Conservation (phyloP, 768 basidiomycete genomes). For the Porpolomopsis calyptriformis region DNA sequence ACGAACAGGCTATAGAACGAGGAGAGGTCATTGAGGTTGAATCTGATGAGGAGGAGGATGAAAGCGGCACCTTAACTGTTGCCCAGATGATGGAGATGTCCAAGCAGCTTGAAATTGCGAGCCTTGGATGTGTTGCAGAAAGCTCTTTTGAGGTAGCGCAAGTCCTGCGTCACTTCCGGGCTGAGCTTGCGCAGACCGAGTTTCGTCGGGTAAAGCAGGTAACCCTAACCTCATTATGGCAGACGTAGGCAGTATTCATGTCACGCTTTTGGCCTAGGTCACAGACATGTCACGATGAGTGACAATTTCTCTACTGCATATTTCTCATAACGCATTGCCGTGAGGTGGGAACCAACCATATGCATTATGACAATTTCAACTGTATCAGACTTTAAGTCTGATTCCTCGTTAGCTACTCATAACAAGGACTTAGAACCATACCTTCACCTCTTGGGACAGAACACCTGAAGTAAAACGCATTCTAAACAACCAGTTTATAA, state of each 20-base stretch:
- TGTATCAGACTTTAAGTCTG: no score
- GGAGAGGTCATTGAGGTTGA: constrained; percentile 2
- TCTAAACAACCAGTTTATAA: no score
- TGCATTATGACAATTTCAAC: constrained; percentile 4
- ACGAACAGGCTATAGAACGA: constrained; percentile 5
- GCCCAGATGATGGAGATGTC: constrained; percentile 1
- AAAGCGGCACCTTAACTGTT: background rate
- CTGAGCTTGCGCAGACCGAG: background rate
- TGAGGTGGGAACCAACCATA: background rate
- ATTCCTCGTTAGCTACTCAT: no score
- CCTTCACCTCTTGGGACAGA: no score
- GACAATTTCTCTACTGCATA: constrained; percentile 1
- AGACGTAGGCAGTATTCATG: background rate
- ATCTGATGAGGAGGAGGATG: background rate
- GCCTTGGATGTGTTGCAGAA: constrained; percentile 2
- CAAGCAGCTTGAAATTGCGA: background rate
- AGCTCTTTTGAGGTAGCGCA: background rate
- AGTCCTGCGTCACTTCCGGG: background rate
- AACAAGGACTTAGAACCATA: no score
- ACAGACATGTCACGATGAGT: background rate
- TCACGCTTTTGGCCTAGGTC: no score
- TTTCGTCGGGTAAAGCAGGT: background rate
- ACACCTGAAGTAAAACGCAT: no score
- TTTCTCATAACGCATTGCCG: constrained; percentile 1
- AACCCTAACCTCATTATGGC: background rate